phyloP scores from a whole-genome alignment of 768 basidiomycete species.

The Trametes cinnabarina region DNA sequence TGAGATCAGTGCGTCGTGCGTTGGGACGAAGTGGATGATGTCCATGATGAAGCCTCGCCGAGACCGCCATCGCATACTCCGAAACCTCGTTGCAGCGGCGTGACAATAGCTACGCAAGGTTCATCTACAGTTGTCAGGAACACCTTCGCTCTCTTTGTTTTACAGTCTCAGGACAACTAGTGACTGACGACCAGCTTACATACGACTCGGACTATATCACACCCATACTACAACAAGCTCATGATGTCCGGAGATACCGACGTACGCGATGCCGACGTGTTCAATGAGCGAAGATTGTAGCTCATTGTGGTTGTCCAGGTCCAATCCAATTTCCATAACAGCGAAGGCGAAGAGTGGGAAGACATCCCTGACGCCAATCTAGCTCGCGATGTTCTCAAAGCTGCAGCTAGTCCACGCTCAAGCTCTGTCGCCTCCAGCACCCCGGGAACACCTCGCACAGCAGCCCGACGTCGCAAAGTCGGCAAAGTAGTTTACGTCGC shows the following conservation, averaged over 20 bases:
- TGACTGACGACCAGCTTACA: too few species aligned
- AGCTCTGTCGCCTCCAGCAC: not conserved
- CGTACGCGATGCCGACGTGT: too few species aligned
- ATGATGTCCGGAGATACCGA: too few species aligned
- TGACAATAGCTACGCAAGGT: not conserved
- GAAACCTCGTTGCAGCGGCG: not conserved
- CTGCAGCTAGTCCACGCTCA: not conserved
- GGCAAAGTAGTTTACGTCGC: constrained; percentile 25
- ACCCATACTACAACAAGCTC: too few species aligned
- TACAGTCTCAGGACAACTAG: too few species aligned
- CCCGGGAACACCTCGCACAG: not conserved
- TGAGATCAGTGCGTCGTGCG: too few species aligned
- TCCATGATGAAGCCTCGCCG: too few species aligned
- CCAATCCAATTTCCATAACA: not conserved
- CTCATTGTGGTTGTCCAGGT: not conserved
- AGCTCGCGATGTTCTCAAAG: not conserved
- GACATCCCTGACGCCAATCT: constrained; percentile 9
- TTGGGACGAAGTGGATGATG: too few species aligned
- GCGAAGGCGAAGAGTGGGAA: constrained; percentile 14
- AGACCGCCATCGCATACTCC: too few species aligned
- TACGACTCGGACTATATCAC: too few species aligned
- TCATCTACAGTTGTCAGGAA: not conserved
- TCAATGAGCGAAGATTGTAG: not conserved
- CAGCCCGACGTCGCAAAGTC: constrained; percentile 6
- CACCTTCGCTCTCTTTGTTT: too few species aligned